These are phyloP conservation scores for Rhodamnia rubescens DNA, from an alignment of 345 rosid genomes.

Conservation along the genomic window DNA sequence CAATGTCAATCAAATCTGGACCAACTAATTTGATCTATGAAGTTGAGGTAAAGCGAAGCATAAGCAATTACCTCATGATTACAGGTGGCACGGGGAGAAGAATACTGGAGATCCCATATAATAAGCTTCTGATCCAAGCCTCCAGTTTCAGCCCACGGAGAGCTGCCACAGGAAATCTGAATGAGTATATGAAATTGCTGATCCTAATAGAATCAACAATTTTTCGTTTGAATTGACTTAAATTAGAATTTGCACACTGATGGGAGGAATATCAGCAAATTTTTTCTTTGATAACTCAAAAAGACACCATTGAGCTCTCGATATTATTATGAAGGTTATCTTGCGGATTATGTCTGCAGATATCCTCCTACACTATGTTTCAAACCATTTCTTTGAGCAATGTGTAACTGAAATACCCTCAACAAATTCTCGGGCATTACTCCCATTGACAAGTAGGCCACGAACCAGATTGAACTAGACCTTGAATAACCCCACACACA, in stretches of 20 bases:
- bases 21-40: too few species aligned
- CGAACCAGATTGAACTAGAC: neutral
- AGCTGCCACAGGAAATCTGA: slow-evolving; percentile 9
- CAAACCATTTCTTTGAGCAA: neutral
- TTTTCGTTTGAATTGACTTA: neutral
- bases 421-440: neutral
- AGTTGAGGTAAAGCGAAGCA: too few species aligned
- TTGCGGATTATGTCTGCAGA: neutral
- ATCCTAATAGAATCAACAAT: neutral
- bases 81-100: slow-evolving; percentile 50
- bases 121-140: slow-evolving; percentile 70
- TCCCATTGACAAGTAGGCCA: neutral
- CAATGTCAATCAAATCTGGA: neutral
- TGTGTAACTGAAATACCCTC: neutral
- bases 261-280: neutral
- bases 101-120: slow-evolving; percentile 66
- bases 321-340: neutral
- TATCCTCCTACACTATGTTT: neutral
- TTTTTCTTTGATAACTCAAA: neutral
- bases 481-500: neutral
- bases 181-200: neutral
- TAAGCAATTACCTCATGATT: slow-evolving; percentile 44
- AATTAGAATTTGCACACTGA: neutral
- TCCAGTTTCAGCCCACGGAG: slow-evolving; percentile 72
- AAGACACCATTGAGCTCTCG: neutral